Percentiles rank a stretch among this genome's conserved stretches.
Conservation (phyloP, 805 yeast species). For the Candida vartiovaarae region DNA sequence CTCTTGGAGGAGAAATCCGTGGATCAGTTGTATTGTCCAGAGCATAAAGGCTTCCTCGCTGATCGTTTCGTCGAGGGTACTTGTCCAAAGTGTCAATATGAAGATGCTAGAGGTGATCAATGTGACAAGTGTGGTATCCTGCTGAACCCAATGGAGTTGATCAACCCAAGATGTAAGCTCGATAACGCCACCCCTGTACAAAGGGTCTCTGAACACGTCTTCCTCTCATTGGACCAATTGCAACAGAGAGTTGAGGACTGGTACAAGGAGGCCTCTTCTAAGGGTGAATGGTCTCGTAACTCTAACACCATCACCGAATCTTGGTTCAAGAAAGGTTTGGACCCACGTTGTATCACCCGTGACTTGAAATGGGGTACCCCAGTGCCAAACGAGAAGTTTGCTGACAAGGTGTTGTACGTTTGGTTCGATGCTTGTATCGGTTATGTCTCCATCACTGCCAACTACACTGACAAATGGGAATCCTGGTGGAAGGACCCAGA, state of each 20-base stretch:
- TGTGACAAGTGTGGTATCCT: constrained; percentile 94
- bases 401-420: constrained; percentile 88
- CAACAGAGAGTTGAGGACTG: constrained; percentile 70
- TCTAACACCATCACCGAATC: constrained; percentile 81
- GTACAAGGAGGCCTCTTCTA: constrained; percentile 57
- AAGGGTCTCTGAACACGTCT: constrained; percentile 78
- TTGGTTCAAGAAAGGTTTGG: constrained; percentile 91
- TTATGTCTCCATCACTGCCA: constrained; percentile 92
- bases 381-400: constrained; percentile 82
- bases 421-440: constrained; percentile 99
- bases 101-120: constrained; percentile 99
- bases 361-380: constrained; percentile 99
- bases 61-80: constrained; percentile 97
- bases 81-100: constrained; percentile 92
- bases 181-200: constrained; percentile 80
- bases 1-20: constrained; percentile 80
- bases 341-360: constrained; percentile 94
- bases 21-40: constrained; percentile 87
- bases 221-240: constrained; percentile 74
- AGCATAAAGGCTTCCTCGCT: constrained; percentile 86
- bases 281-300: constrained; percentile 90
- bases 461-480: constrained; percentile 74
- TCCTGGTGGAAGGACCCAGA: constrained; percentile 96
- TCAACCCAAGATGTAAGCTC: constrained; percentile 91
- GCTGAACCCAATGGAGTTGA: constrained; percentile 86